Conservation (phyloP, 106 monocot species). For the Acorus calamus region DNA sequence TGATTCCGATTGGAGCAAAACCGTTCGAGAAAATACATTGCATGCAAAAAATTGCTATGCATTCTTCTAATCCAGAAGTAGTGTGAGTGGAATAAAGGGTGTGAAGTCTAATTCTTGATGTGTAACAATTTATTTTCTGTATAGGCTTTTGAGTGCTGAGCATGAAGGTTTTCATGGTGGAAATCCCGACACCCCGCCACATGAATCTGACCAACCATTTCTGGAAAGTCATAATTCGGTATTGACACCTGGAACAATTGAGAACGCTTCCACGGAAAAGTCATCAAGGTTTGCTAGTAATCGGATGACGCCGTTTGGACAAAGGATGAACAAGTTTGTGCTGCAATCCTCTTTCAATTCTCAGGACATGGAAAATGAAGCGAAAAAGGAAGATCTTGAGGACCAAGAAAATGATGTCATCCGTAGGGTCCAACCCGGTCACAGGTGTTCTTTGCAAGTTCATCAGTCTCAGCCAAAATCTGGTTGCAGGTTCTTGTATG, state of each 20-base stretch:
- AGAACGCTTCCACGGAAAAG: constrained; percentile 33
- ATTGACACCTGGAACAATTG: constrained; percentile 31
- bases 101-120: not conserved
- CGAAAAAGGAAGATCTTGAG: constrained; percentile 22
- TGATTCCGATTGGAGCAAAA: too few relatives aligned
- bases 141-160: constrained; percentile 51
- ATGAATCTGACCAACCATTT: constrained; percentile 23
- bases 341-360: constrained; percentile 45
- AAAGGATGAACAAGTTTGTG: constrained; percentile 65
- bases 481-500: constrained; percentile 81
- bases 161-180: constrained; percentile 27
- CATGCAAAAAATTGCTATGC: too few relatives aligned
- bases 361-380: constrained; percentile 12
- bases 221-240: constrained; percentile 18
- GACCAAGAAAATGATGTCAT: constrained; percentile 63
- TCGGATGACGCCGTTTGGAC: constrained; percentile 79
- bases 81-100: not conserved
- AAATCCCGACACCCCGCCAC: constrained; percentile 30
- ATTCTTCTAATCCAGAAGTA: too few relatives aligned
- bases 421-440: constrained; percentile 55
- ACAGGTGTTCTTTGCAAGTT: constrained; percentile 65
- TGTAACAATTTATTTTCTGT: constrained; percentile 5
- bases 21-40: too few relatives aligned
- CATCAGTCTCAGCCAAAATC: constrained; percentile 45
- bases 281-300: constrained; percentile 10